Conservation (phyloP, 139 green algal genomes). For the Volvox reticuliferus region DNA sequence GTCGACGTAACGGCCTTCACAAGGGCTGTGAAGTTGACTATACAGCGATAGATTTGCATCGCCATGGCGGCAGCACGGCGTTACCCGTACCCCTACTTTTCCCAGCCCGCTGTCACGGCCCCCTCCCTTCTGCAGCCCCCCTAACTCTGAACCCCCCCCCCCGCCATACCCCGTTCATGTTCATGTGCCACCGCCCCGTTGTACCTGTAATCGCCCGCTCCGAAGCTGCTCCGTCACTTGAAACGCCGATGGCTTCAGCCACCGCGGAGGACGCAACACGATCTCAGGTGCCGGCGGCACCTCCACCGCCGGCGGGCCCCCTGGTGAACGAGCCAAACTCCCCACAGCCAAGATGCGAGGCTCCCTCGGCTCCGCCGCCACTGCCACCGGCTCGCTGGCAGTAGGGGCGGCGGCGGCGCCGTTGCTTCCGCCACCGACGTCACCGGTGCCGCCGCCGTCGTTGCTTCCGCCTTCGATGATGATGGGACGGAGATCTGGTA, state of each 20-base stretch:
- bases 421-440: neutral
- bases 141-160: too few species aligned
- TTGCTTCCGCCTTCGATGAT: neutral
- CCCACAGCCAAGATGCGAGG: neutral
- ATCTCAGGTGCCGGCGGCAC: neutral
- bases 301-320: neutral
- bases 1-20: too few species aligned
- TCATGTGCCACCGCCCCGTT: too few species aligned
- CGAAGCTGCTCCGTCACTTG: conserved; percentile 35
- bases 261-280: neutral
- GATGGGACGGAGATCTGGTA: neutral
- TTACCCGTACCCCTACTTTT: too few species aligned
- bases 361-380: neutral
- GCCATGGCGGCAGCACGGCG: too few species aligned
- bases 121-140: too few species aligned
- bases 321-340: neutral
- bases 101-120: too few species aligned
- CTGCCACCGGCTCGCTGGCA: neutral
- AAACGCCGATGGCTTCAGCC: conserved; percentile 37
- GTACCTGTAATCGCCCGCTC: conserved; percentile 17
- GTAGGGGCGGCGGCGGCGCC: neutral
- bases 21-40: too few species aligned
- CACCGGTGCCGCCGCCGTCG: too few species aligned
- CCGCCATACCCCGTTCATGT: too few species aligned
- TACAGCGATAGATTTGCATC: too few species aligned